These are phyloP conservation scores for Bassia scoparia DNA, from an alignment of 148 eudicot species.

Conservation along the genomic window DNA sequence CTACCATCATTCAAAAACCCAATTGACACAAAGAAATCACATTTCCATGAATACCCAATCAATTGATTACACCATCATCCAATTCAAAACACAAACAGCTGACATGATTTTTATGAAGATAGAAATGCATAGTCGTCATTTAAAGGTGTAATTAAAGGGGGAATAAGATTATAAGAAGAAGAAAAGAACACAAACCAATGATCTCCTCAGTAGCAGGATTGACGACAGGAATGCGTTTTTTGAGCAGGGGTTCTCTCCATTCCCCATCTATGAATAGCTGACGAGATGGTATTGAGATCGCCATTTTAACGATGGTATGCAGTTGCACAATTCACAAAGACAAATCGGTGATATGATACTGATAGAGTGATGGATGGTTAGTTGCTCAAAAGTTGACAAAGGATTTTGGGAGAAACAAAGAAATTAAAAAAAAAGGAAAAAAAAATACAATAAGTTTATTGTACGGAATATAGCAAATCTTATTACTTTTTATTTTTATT, in stretches of 20 bases:
- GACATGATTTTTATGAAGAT: too few relatives aligned
- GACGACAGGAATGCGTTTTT: constrained; percentile 64
- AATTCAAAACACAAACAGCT: background rate
- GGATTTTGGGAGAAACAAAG: too few relatives aligned
- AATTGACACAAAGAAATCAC: too few relatives aligned
- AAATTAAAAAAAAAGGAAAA: too few relatives aligned
- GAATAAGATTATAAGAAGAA: background rate
- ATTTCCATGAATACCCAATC: too few relatives aligned
- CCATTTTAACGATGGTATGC: constrained; percentile 22
- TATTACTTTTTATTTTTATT: too few relatives aligned
- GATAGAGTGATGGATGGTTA: too few relatives aligned
- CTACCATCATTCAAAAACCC: background rate
- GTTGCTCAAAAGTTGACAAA: too few relatives aligned
- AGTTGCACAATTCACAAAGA: background rate
- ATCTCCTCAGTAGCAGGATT: constrained; percentile 83
- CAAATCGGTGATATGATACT: background rate
- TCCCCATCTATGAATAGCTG: constrained; percentile 83
- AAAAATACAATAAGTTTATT: too few relatives aligned
- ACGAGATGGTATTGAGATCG: constrained; percentile 53
- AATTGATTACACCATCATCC: too few relatives aligned
- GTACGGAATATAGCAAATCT: too few relatives aligned
- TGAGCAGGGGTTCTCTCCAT: constrained; percentile 67
- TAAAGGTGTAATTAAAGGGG: background rate
- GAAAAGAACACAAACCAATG: constrained; percentile 46
- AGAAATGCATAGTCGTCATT: too few relatives aligned